Evolutionary conservation across 108 stramenopile species (phyloP), one percentile per base, ranked within the genome.

Genomic region (Halocafeteria seosinensis): DNA sequence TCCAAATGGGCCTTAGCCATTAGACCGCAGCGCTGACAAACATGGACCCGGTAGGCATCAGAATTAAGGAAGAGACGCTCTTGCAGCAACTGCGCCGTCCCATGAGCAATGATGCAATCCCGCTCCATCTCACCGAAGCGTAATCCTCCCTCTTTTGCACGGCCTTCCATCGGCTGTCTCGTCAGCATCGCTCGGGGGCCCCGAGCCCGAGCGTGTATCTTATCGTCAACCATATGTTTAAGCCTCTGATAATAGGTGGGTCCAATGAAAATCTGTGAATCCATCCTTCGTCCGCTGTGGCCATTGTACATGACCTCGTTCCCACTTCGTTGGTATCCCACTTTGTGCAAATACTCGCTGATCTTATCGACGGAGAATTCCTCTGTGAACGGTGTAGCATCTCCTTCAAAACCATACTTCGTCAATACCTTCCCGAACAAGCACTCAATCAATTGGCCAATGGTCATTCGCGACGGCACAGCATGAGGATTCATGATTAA

Each of bases 91-190:
- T 83, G 86, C 34, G 95, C 91, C 64, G 88, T 89, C n/a, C 97
- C 97, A 73, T 99, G 94, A 3, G 91, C 88, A 66, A 99, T 91
- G 55, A 99, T 78, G 70, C 93, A 96, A 81, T 99, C 97, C 69
- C 97, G 98, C 78, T 99, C 98, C 98, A 99, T 99, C 77, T 99
- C 98, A 61, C 98, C 98, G 89, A 99, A 92, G 32, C 98, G 91
- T 66, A 95, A 74, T 51, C 98, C 98, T 60, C 98, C 98, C 72
- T 91, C 94, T 50, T 91, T 79, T 23, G 87, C 87, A 65, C 98
- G 86, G 64, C 98, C 98, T 67, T 99, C 94, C 69, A 96, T 66
- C 50, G 98, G 98, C 80, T 99, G 98, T 50, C 94, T 80, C 3
- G 98, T 99, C 8, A 99, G 79, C 87, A 93, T 91, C 25, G 91